Conservation (phyloP, 139 green algal species). For the Chlamydomonas schloesseri region DNA sequence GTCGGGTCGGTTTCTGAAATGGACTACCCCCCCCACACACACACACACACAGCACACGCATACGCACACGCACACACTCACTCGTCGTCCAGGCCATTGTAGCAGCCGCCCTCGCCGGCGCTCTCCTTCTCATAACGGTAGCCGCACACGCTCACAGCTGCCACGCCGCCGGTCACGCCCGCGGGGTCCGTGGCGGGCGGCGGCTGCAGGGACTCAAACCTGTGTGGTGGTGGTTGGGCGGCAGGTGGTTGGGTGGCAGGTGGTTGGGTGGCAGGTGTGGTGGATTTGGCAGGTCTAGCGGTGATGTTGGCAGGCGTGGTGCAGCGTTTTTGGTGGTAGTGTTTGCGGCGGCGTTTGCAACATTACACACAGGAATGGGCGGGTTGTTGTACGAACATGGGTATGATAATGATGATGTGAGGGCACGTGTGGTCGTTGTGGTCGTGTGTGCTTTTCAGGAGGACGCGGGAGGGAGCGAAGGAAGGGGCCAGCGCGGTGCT, state of each 20-base stretch:
- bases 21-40: no score
- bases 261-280: not conserved
- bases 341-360: not conserved
- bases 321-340: no score
- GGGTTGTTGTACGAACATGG: not conserved
- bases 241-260: no score
- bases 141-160: not conserved
- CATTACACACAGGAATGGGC: not conserved
- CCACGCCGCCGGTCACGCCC: conserved; percentile 11
- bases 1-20: no score
- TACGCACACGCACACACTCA: not conserved
- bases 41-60: not conserved
- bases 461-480: no score
- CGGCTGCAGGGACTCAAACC: not conserved
- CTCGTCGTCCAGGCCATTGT: conserved; percentile 15
- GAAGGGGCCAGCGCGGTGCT: no score
- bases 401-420: no score
- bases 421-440: no score
- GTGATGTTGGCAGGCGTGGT: no score
- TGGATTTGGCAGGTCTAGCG: not conserved
- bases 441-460: no score
- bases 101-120: not conserved
- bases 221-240: not conserved
- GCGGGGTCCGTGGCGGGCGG: not conserved
- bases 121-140: not conserved